Percentiles rank a stretch among this genome's conserved stretches.
These are phyloP conservation scores for Spergularia marina DNA, from an alignment of 148 eudicot species.

Conservation along the genomic window DNA sequence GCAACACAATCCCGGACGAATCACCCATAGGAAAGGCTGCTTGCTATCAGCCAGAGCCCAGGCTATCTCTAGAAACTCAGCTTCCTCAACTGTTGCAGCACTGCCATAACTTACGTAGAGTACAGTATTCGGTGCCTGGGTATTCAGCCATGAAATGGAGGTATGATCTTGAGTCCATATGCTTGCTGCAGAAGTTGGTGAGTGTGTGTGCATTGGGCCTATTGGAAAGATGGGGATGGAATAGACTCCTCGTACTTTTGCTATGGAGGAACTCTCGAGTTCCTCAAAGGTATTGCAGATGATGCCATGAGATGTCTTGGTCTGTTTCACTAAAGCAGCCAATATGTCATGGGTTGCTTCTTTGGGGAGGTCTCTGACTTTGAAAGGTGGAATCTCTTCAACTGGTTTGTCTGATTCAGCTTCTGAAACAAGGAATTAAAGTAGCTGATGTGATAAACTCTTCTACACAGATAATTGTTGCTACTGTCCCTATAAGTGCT, in stretches of 20 bases:
- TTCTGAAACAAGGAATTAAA: constrained; percentile 5
- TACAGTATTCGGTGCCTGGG: constrained; percentile 36
- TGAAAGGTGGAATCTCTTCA: constrained; percentile 29
- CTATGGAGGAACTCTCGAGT: constrained; percentile 21
- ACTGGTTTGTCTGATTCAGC: constrained; percentile 17
- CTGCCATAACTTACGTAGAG: constrained; percentile 53
- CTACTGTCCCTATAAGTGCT: too few relatives aligned
- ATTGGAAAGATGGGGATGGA: constrained; percentile 34
- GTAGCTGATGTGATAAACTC: too few relatives aligned
- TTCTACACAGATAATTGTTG: too few relatives aligned
- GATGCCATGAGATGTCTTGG: constrained; percentile 27
- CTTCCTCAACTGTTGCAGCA: constrained; percentile 22
- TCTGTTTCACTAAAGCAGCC: constrained; percentile 14
- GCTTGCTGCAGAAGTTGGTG: constrained; percentile 20
- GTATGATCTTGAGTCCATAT: constrained; percentile 27
- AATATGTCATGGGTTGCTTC: constrained; percentile 13
- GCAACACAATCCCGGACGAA: constrained; percentile 27
- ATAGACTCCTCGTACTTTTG: constrained; percentile 2
- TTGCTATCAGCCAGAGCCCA: constrained; percentile 45
- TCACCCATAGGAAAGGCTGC: constrained; percentile 42
- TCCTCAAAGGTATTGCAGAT: constrained; percentile 41
- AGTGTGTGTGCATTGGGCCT: constrained; percentile 36
- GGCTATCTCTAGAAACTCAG: constrained; percentile 36
- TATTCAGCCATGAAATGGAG: constrained; percentile 42
- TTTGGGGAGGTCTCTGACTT: constrained; percentile 35